phyloP scores from a whole-genome alignment of 352 stramenopile species.

The Phytophthora pseudosyringae region DNA sequence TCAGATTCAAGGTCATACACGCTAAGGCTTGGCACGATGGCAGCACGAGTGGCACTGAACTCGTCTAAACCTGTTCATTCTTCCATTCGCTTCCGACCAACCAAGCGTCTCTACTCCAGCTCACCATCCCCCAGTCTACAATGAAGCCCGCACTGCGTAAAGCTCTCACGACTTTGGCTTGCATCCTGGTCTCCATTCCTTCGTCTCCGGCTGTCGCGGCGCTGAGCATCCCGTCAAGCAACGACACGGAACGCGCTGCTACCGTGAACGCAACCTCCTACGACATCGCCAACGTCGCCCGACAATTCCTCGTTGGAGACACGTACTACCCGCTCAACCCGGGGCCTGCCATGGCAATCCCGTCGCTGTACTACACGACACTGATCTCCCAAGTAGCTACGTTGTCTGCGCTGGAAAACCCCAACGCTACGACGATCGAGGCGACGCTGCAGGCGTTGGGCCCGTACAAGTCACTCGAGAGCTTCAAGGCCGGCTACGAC shows the following conservation, averaged over 20 bases:
- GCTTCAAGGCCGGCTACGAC: conserved; percentile 35
- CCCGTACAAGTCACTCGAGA: conserved; percentile 31
- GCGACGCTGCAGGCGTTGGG: conserved; percentile 22
- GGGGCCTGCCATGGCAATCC: conserved; percentile 20
- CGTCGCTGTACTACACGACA: conserved; percentile 37
- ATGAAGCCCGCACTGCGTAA: conserved; percentile 10
- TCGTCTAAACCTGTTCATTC: conserved; percentile 12
- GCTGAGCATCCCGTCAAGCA: conserved; percentile 20
- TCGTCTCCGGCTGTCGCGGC: background rate
- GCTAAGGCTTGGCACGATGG: background rate
- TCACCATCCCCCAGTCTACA: no score
- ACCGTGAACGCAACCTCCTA: conserved; percentile 26
- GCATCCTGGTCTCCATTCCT: conserved; percentile 9
- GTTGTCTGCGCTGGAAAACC: conserved; percentile 25
- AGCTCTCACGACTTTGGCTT: conserved; percentile 3
- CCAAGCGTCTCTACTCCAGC: background rate
- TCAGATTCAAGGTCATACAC: background rate
- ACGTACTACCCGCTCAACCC: conserved; percentile 34
- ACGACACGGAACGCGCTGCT: conserved; percentile 18
- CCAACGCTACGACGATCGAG: conserved; percentile 22
- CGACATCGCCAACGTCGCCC: conserved; percentile 33
- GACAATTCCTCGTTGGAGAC: conserved; percentile 28
- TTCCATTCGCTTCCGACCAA: conserved; percentile 5
- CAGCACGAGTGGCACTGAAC: background rate
- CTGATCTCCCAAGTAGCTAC: conserved; percentile 26